These are phyloP conservation scores for Auricularia cornea DNA, from an alignment of 768 basidiomycete species.

Conservation along the genomic window DNA sequence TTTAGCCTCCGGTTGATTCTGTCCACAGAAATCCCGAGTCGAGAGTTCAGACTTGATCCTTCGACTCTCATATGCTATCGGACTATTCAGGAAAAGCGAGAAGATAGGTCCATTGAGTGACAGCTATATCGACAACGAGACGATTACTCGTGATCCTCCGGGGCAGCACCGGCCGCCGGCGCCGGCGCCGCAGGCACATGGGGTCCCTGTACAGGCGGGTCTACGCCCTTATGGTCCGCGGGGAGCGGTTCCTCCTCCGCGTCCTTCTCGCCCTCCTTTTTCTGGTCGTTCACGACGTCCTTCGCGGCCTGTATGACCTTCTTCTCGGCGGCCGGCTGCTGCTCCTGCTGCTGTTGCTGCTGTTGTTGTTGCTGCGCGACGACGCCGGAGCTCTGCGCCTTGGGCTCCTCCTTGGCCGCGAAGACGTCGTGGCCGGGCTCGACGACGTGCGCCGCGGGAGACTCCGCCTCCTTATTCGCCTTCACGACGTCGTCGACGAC, in stretches of 20 bases:
- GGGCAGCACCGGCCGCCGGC: not conserved
- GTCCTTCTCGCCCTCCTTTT: slow-evolving; percentile 7
- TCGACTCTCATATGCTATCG: too few species aligned
- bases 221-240: not conserved
- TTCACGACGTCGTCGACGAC: slow-evolving; percentile 37
- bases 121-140: not conserved
- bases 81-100: too few species aligned
- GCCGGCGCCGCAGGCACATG: not conserved
- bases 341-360: not conserved
- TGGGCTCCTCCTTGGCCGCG: slow-evolving; percentile 30
- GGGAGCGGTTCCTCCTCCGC: not conserved
- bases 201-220: not conserved
- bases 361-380: not conserved
- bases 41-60: too few species aligned
- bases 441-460: slow-evolving; percentile 38
- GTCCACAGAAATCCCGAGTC: too few species aligned
- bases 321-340: not conserved
- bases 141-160: not conserved
- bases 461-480: slow-evolving; percentile 7
- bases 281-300: not conserved
- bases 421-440: slow-evolving; percentile 76
- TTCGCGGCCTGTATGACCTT: slow-evolving; percentile 13
- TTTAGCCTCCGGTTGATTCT: too few species aligned
- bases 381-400: slow-evolving; percentile 27
- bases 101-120: too few species aligned